These are phyloP conservation scores for Podospora appendiculata DNA, from an alignment of 495 filamentous ascomycete genomes.

Conservation along the genomic window DNA sequence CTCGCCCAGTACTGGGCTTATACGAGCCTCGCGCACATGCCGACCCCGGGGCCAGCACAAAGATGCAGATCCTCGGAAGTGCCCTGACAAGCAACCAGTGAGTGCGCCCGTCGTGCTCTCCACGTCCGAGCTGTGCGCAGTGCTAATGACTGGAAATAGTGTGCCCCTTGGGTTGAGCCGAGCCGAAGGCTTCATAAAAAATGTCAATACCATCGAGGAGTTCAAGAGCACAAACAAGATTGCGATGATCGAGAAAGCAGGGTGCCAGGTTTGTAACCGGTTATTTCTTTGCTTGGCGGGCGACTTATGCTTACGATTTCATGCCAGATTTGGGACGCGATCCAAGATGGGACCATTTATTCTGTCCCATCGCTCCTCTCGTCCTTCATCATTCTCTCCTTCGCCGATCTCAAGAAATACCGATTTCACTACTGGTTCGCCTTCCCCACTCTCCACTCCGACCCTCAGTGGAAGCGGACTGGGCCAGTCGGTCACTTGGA, in stretches of 20 bases:
- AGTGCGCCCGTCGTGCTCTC: slow-evolving; percentile 20
- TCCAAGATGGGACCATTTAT: slow-evolving; percentile 91
- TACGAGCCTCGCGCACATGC: slow-evolving; percentile 74
- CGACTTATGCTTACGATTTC: slow-evolving; percentile 5
- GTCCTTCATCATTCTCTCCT: slow-evolving; percentile 84
- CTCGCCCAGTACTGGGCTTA: slow-evolving; percentile 75
- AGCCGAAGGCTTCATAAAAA: slow-evolving; percentile 89
- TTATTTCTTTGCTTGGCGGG: background rate
- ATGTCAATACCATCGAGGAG: slow-evolving; percentile 92
- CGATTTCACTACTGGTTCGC: slow-evolving; percentile 92
- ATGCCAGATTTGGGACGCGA: slow-evolving; percentile 87
- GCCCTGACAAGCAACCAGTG: slow-evolving; percentile 78
- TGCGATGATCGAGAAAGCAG: slow-evolving; percentile 63
- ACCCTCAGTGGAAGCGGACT: slow-evolving; percentile 63
- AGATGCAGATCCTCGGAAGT: slow-evolving; percentile 82
- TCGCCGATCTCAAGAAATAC: slow-evolving; percentile 94
- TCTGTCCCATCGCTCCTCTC: slow-evolving; percentile 84
- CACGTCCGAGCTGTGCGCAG: background rate
- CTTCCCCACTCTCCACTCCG: slow-evolving; percentile 85
- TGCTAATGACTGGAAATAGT: slow-evolving; percentile 35
- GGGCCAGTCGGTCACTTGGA: slow-evolving; percentile 46
- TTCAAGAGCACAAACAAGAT: slow-evolving; percentile 71
- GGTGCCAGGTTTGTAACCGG: slow-evolving; percentile 54
- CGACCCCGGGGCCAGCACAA: slow-evolving; percentile 61
- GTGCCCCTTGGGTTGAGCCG: slow-evolving; percentile 64